Base-by-base conservation (phyloP, 768 basidiomycete genomes). In the Mycena haematopus region DNA sequence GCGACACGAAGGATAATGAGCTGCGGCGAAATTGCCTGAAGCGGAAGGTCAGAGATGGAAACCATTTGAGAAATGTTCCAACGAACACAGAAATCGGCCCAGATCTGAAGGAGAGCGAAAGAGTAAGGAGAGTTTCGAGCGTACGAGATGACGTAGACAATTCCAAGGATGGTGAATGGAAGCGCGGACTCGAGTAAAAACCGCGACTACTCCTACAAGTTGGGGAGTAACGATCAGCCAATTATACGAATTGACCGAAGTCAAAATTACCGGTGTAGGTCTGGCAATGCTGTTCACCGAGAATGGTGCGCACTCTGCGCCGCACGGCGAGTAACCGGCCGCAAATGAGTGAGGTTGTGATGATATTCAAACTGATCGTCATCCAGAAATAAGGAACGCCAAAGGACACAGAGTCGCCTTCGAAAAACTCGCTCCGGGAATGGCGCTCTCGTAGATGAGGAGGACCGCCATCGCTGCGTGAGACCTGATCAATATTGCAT, bases 11-110 rank as follows among this genome's bases (percentile, higher is more conserved):
- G 56, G 52, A 69, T 69, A 31, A 69, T 69, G 44, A 65, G 58
- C 42, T 67, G 65, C n/a, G 68, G 65, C 13, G 63, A 61, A 19
- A 69, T 61, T 7, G 66, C 63, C 68, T 69, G n/a, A n/a, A 50
- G 36, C 24, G 24, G 17, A 1, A n/a, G 40, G 14, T 45, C 35
- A 9, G 22, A 9, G 22, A 27, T 5, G 21, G 21, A 24, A 44
- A 25, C 6, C 17, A 4, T 1, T 6, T 10, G n/a, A 38, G 6
- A 47, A 46, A 42, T 21, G 15, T 11, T 25, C 15, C 21, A 33
- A 67, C 75, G 29, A 51, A 77, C 77, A 46, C 72, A 73, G 58
- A 75, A 72, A 53, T 74, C 74, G 6, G 72, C 70, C 70, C 74
- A 77, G 38, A 76, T 68, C 27, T 73, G 73, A 46, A 69, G 68